Percentiles rank a stretch among this genome's conserved stretches.
Evolutionary conservation across 73 alveolate species (phyloP).

Genomic region (Paramecium primaurelia): DNA sequence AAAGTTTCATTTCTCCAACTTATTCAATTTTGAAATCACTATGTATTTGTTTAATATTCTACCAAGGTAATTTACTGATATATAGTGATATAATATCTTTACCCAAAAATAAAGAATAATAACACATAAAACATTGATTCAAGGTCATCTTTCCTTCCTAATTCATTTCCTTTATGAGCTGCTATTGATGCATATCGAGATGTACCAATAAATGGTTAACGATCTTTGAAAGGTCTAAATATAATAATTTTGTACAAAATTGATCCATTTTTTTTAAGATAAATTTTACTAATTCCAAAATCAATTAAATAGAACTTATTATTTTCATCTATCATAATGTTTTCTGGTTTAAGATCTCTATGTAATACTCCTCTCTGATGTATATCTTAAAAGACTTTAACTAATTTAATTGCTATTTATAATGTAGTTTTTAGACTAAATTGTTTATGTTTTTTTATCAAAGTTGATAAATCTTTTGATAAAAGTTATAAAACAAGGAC

Average conservation of each 20-base stretch:
- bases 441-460: slow-evolving; percentile 47
- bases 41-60: slow-evolving; percentile 77
- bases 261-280: slow-evolving; percentile 59
- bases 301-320: background rate
- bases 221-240: slow-evolving; percentile 9
- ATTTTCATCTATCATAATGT: slow-evolving; percentile 17
- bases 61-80: slow-evolving; percentile 83
- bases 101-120: slow-evolving; percentile 65
- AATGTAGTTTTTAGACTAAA: slow-evolving; percentile 47
- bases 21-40: slow-evolving; percentile 85
- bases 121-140: slow-evolving; percentile 77
- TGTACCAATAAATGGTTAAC: slow-evolving; percentile 67
- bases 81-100: background rate
- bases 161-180: slow-evolving; percentile 87
- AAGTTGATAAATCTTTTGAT: slow-evolving; percentile 51
- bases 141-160: slow-evolving; percentile 80
- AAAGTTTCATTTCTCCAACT: slow-evolving; percentile 78
- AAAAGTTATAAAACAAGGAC: slow-evolving; percentile 36
- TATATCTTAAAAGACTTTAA: background rate
- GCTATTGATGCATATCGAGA: slow-evolving; percentile 74
- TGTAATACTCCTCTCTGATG: slow-evolving; percentile 2
- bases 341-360: slow-evolving; percentile 25
- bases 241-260: background rate
- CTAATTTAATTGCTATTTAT: slow-evolving; percentile 4
- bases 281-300: slow-evolving; percentile 79